Percentiles rank a stretch among this genome's conserved stretches.
phyloP scores from a whole-genome alignment of 352 stramenopile species.

The Phytophthora citricola region DNA sequence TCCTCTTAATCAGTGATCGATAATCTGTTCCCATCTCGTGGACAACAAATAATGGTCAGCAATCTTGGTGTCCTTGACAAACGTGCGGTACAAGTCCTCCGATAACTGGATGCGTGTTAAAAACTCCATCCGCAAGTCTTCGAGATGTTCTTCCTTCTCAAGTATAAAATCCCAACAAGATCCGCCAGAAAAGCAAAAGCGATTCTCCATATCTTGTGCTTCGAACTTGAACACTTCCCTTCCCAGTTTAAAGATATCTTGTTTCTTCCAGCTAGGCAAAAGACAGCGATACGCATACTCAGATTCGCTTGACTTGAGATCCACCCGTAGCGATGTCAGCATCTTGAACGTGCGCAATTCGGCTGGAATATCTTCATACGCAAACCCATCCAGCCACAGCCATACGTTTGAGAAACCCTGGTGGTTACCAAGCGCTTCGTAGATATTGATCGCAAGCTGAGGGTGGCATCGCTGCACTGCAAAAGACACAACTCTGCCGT shows the following conservation, averaged over 20 bases:
- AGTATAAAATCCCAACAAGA: too few relatives aligned
- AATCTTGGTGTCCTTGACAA: too few relatives aligned
- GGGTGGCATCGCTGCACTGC: neutral
- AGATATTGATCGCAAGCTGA: neutral
- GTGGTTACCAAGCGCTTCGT: neutral
- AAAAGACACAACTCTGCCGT: conserved; percentile 19
- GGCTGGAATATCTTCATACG: neutral
- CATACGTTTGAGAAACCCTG: neutral
- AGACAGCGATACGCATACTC: conserved; percentile 16
- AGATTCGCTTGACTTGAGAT: conserved; percentile 17
- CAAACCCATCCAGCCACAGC: neutral
- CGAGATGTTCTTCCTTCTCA: conserved; percentile 1
- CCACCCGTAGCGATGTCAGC: conserved; percentile 31
- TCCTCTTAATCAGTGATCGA: too few relatives aligned
- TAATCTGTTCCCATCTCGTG: too few relatives aligned
- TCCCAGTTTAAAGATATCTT: too few relatives aligned
- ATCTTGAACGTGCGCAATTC: conserved; percentile 21
- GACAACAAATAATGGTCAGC: too few relatives aligned
- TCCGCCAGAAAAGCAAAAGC: too few relatives aligned
- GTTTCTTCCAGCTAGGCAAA: neutral
- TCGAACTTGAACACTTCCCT: too few relatives aligned
- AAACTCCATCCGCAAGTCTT: too few relatives aligned
- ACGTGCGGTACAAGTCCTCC: too few relatives aligned
- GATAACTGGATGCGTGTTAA: too few relatives aligned
- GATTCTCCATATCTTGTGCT: too few relatives aligned